Evolutionary conservation across 441 rosid species (phyloP), one percentile per base, ranked within the genome.

Genomic region (Populus hybrid): DNA sequence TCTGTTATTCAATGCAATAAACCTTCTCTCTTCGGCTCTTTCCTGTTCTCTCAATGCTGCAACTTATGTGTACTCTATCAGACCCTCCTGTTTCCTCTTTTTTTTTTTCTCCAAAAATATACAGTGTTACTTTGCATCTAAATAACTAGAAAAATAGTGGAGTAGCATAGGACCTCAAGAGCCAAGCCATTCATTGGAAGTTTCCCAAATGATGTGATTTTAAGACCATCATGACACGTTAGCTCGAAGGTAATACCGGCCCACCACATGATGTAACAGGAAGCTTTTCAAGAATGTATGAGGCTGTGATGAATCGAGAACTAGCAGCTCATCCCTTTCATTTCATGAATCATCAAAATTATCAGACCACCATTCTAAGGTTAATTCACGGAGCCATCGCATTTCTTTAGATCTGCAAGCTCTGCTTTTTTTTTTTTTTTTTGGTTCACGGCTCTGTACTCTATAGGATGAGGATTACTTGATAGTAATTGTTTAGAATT

Each of bases 281-380:
- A 40, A 81, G 77, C 6, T 68, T 68, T 57, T 72, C 36, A 36
- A 75, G 40, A 38, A 40, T 76, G 7, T 71, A 57, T 10, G 77
- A 19, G 81, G 74, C 32, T 9, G 19, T 7, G 63, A 28, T 21
- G 74, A 67, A n/a, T 81, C 24, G 26, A 77, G 65, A 3, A 69
- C 70, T 19, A 69, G 65, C 70, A 28, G 21, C 30, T 69, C 74
- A 28, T 50, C 50, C 7, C 16, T 2, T 26, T 3, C 24, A 30
- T 67, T 26, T 73, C 12, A 3, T 4, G 21, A 30, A 68, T 12
- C 4, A 23, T n/a, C 9, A 21, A 14, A 4, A 9, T 46, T 35
- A 46, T 34, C 38, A 30, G 18, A 42, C 18, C 14, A 24, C 81
- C 81, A 79, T 42, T 50, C 28, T 42, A 69, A 74, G 8, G 28